Conservation (phyloP, 164 flowering plant genomes). For the Cinnamomum chago region DNA sequence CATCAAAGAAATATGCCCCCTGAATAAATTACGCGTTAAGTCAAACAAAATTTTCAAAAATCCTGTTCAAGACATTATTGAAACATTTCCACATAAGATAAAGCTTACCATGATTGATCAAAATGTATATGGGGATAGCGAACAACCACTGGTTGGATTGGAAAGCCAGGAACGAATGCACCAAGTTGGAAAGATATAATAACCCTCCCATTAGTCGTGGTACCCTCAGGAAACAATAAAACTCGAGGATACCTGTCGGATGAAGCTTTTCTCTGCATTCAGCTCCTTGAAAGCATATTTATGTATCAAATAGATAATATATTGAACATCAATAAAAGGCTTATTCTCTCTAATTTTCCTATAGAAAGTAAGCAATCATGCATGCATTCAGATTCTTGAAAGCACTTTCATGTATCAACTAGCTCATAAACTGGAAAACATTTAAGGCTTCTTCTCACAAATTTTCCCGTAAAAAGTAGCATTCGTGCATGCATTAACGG, state of each 20-base stretch:
- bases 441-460: too few relatives aligned
- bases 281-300: slow-evolving; percentile 85
- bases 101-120: slow-evolving; percentile 89
- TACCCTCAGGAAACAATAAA: slow-evolving; percentile 96
- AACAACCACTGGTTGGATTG: slow-evolving; percentile 88
- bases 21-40: slow-evolving; percentile 23
- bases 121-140: slow-evolving; percentile 95
- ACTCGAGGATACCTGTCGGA: slow-evolving; percentile 71
- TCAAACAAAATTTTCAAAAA: background rate
- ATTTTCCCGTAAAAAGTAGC: too few relatives aligned
- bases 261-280: slow-evolving; percentile 95
- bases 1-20: slow-evolving; percentile 76
- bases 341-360: too few relatives aligned
- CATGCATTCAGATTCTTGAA: too few relatives aligned
- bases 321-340: too few relatives aligned
- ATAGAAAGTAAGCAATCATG: too few relatives aligned
- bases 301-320: slow-evolving; percentile 75
- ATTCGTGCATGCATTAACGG: too few relatives aligned
- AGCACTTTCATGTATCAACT: too few relatives aligned
- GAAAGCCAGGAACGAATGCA: slow-evolving; percentile 84
- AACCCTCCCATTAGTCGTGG: slow-evolving; percentile 82
- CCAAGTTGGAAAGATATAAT: slow-evolving; percentile 91
- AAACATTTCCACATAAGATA: background rate
- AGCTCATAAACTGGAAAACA: too few relatives aligned
- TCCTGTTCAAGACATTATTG: background rate